These are phyloP conservation scores for Talaromyces sp. DNA, from an alignment of 2,329 filamentous ascomycete species.

Conservation along the genomic window DNA sequence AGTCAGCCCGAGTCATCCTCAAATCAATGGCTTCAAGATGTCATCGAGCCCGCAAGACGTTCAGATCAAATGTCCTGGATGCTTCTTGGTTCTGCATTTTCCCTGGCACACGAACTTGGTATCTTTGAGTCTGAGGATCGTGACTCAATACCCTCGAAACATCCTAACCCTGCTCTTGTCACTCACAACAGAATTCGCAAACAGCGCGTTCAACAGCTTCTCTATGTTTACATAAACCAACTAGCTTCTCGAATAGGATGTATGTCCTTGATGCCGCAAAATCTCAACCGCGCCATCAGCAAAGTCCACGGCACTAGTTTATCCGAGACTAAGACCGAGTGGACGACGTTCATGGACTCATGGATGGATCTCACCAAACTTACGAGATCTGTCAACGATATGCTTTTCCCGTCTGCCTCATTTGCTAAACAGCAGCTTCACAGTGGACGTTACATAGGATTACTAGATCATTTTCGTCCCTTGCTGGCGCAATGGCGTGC, in stretches of 20 bases:
- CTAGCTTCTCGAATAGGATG: slow-evolving; percentile 48
- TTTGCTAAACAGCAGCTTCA: slow-evolving; percentile 21
- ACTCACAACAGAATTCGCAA: slow-evolving; percentile 26
- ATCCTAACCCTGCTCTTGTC: slow-evolving; percentile 16
- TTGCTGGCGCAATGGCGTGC: slow-evolving; percentile 39
- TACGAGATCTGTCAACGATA: slow-evolving; percentile 52
- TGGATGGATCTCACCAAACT: slow-evolving; percentile 51
- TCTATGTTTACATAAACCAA: slow-evolving; percentile 47
- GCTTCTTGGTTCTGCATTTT: slow-evolving; percentile 51
- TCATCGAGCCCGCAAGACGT: slow-evolving; percentile 51
- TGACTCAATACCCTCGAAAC: slow-evolving; percentile 24
- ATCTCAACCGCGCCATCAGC: slow-evolving; percentile 37
- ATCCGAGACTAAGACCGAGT: slow-evolving; percentile 35
- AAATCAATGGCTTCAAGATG: slow-evolving; percentile 50
- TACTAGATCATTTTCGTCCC: slow-evolving; percentile 44
- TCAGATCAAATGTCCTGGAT: slow-evolving; percentile 59
- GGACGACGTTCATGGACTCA: slow-evolving; percentile 52
- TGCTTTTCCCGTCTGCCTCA: slow-evolving; percentile 45
- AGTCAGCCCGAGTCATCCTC: slow-evolving; percentile 31
- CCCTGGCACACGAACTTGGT: slow-evolving; percentile 51
- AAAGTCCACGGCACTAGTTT: background rate
- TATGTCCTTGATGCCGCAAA: slow-evolving; percentile 51
- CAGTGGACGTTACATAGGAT: slow-evolving; percentile 50
- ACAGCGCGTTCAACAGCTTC: slow-evolving; percentile 31
- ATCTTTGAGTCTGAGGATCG: slow-evolving; percentile 40